Conservation (phyloP, 169 alveolate genomes). For the Cryptosporidium felis region DNA sequence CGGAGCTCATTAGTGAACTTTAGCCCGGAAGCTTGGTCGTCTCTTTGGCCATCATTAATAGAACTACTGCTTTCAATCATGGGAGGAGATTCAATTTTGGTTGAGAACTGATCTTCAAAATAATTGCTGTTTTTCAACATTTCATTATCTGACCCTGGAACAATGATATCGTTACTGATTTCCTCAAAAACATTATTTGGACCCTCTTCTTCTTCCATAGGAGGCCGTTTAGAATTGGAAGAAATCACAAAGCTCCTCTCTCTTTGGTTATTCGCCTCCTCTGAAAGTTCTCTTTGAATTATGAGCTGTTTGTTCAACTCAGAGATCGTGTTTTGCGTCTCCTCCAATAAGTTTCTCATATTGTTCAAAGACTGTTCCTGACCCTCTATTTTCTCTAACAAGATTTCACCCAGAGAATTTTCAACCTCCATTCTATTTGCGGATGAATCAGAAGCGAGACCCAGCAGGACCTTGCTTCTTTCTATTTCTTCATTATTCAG, state of each 20-base stretch:
- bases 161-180: constrained; percentile 5
- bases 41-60: not conserved
- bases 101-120: too few species aligned
- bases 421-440: constrained; percentile 61
- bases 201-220: not conserved
- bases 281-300: constrained; percentile 45
- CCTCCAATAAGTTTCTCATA: constrained; percentile 50
- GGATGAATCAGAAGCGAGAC: constrained; percentile 18
- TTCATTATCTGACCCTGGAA: not conserved
- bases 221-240: not conserved
- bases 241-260: not conserved
- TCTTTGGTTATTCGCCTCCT: not conserved
- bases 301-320: constrained; percentile 54
- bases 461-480: constrained; percentile 14
- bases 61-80: not conserved
- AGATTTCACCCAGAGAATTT: constrained; percentile 38
- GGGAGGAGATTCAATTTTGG: constrained; percentile 7
- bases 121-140: not conserved
- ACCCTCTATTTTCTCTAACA: constrained; percentile 47
- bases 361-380: constrained; percentile 48
- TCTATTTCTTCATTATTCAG: constrained; percentile 36
- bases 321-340: constrained; percentile 48
- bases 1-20: constrained; percentile 9
- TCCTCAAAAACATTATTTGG: constrained; percentile 15
- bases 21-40: not conserved